Conservation (phyloP, 2,329 filamentous ascomycete species). For the Xenoacremonium recifei region DNA sequence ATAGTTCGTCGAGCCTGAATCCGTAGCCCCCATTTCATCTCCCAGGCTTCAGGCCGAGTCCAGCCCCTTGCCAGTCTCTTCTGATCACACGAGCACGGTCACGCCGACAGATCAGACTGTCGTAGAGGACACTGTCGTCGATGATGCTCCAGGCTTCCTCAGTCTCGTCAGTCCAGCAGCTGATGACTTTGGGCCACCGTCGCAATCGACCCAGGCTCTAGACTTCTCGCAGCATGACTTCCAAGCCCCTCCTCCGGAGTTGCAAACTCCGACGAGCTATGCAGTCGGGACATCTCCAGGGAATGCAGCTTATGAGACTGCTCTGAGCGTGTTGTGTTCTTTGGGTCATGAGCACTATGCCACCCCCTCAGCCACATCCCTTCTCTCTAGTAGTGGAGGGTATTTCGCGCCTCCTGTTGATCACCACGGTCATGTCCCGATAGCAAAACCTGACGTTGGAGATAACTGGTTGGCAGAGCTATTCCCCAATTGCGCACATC, state of each 20-base stretch:
- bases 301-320: slow-evolving; percentile 30
- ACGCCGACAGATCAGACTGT: slow-evolving; percentile 2
- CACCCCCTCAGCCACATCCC: slow-evolving; percentile 11
- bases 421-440: slow-evolving; percentile 6
- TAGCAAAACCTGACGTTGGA: slow-evolving; percentile 3
- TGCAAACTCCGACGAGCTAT: slow-evolving; percentile 11
- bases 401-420: slow-evolving; percentile 11
- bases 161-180: slow-evolving; percentile 7
- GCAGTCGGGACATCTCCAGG: slow-evolving; percentile 17
- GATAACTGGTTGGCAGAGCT: slow-evolving; percentile 6
- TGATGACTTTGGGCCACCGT: slow-evolving; percentile 8
- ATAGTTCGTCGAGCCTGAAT: slow-evolving; percentile 21
- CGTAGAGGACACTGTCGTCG: slow-evolving; percentile 2
- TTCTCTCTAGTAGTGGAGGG: slow-evolving; percentile 5
- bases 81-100: slow-evolving; percentile 3
- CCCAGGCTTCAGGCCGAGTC: slow-evolving; percentile 8
- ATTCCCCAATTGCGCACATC: slow-evolving; percentile 24
- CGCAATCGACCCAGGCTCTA: slow-evolving; percentile 3
- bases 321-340: slow-evolving; percentile 32
- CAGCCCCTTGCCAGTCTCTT: not conserved
- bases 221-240: too few relatives aligned
- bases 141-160: slow-evolving; percentile 1
- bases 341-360: slow-evolving; percentile 29
- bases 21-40: slow-evolving; percentile 9
- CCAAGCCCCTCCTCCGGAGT: slow-evolving; percentile 2